phyloP scores from a whole-genome alignment of 2,329 filamentous ascomycete species.

The Aspergillus melleus region DNA sequence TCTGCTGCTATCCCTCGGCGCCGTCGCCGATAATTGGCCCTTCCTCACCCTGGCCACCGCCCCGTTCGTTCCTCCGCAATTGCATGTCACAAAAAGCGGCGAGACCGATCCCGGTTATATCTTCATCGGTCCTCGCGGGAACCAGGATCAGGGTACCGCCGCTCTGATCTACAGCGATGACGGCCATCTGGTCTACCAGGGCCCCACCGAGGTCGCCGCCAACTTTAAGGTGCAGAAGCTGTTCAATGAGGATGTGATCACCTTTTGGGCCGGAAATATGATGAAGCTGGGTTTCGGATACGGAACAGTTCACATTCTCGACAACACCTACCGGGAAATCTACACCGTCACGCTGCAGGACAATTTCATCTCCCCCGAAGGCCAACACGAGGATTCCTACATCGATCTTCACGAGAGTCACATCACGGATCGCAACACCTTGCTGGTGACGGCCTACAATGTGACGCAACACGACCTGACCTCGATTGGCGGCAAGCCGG shows the following conservation, averaged over 20 bases:
- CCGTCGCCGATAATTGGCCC: slow-evolving; percentile 21
- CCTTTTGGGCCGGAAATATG: slow-evolving; percentile 37
- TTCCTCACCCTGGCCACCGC: slow-evolving; percentile 18
- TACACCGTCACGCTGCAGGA: slow-evolving; percentile 30
- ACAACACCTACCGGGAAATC: slow-evolving; percentile 35
- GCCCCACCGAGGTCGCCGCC: slow-evolving; percentile 31
- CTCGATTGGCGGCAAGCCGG: slow-evolving; percentile 28
- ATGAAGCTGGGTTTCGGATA: slow-evolving; percentile 30
- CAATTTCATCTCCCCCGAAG: slow-evolving; percentile 26
- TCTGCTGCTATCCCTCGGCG: slow-evolving; percentile 18
- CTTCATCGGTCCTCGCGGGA: slow-evolving; percentile 34
- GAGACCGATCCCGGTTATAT: slow-evolving; percentile 34
- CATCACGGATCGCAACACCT: slow-evolving; percentile 33
- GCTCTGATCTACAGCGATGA: slow-evolving; percentile 39
- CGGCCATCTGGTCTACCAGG: slow-evolving; percentile 38
- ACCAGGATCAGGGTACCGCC: slow-evolving; percentile 26
- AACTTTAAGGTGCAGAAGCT: slow-evolving; percentile 38
- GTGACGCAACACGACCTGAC: slow-evolving; percentile 34
- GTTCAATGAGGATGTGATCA: slow-evolving; percentile 35
- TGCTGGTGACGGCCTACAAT: slow-evolving; percentile 38
- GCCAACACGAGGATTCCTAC: slow-evolving; percentile 24
- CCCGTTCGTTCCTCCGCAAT: slow-evolving; percentile 25
- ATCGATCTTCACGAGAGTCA: slow-evolving; percentile 39
- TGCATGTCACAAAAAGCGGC: slow-evolving; percentile 33
- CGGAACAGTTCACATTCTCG: slow-evolving; percentile 33